phyloP scores from a whole-genome alignment of 352 stramenopile genomes.

The Globisporangium heterothallicum region DNA sequence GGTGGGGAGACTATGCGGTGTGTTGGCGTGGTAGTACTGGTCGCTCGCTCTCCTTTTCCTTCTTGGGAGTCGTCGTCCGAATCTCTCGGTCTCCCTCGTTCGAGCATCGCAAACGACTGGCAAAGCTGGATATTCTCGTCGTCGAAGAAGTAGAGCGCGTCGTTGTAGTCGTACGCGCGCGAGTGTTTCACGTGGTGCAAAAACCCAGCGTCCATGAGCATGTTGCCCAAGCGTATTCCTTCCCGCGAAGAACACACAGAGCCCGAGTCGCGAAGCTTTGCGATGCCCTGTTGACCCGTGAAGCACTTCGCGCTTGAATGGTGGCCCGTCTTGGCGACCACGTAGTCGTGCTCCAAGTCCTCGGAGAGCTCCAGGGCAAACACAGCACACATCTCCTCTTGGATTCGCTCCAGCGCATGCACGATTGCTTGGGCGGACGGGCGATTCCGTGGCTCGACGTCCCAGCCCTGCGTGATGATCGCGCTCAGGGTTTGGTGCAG shows the following conservation, averaged over 20 bases:
- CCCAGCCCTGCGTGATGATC: conserved; percentile 36
- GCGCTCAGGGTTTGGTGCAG: conserved; percentile 26
- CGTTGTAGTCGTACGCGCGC: conserved; percentile 13
- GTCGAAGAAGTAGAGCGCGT: conserved; percentile 22
- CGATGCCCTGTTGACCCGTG: not conserved
- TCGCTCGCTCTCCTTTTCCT: no score
- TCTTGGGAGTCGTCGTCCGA: no score
- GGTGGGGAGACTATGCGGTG: no score
- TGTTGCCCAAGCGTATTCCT: conserved; percentile 35
- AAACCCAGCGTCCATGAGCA: conserved; percentile 40
- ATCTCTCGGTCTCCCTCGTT: no score
- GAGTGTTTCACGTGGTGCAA: conserved; percentile 41
- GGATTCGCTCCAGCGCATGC: conserved; percentile 32
- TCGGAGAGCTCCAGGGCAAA: not conserved
- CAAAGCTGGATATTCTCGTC: conserved; percentile 18
- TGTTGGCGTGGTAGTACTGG: no score
- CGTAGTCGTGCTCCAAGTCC: not conserved
- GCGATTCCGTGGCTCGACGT: conserved; percentile 28
- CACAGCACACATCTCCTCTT: conserved; percentile 30
- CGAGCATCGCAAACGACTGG: conserved; percentile 16
- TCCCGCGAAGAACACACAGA: conserved; percentile 15
- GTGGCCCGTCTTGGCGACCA: not conserved
- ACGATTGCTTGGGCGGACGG: conserved; percentile 41
- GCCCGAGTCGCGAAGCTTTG: not conserved
- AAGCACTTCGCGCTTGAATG: not conserved